These are phyloP conservation scores for Silybum marianum DNA, from an alignment of 129 eudicot species.

Conservation along the genomic window DNA sequence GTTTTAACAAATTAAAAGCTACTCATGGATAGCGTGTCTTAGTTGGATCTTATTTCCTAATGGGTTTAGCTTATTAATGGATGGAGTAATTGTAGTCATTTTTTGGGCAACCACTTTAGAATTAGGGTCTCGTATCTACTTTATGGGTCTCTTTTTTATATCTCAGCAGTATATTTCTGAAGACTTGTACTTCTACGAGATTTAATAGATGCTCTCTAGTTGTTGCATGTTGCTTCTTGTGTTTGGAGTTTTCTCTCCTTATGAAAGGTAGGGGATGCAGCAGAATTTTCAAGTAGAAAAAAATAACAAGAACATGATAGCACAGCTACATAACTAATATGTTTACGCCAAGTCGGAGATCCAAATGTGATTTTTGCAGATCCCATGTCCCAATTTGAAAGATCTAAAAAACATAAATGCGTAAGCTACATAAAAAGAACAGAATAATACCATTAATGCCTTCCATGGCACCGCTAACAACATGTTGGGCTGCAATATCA, in stretches of 20 bases:
- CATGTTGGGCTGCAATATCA: constrained; percentile 96
- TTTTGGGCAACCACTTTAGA: neutral
- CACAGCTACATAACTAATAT: neutral
- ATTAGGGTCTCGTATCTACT: neutral
- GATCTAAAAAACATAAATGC: neutral
- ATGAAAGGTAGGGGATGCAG: neutral
- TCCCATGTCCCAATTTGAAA: constrained; percentile 10
- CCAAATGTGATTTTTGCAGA: neutral
- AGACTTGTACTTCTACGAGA: neutral
- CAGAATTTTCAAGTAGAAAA: neutral
- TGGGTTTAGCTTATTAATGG: neutral
- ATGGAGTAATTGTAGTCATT: neutral
- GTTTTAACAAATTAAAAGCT: neutral
- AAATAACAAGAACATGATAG: neutral
- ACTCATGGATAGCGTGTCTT: neutral
- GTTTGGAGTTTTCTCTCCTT: neutral
- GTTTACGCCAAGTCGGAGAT: constrained; percentile 8
- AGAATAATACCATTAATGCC: constrained; percentile 76
- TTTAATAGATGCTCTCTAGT: neutral
- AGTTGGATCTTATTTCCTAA: neutral
- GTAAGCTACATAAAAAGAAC: neutral
- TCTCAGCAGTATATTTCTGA: neutral
- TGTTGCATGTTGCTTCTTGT: neutral
- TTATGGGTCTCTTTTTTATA: neutral
- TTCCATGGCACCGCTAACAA: constrained; percentile 92